Base-by-base conservation (phyloP, 108 stramenopile species). In the Mediolabrus comicus region DNA sequence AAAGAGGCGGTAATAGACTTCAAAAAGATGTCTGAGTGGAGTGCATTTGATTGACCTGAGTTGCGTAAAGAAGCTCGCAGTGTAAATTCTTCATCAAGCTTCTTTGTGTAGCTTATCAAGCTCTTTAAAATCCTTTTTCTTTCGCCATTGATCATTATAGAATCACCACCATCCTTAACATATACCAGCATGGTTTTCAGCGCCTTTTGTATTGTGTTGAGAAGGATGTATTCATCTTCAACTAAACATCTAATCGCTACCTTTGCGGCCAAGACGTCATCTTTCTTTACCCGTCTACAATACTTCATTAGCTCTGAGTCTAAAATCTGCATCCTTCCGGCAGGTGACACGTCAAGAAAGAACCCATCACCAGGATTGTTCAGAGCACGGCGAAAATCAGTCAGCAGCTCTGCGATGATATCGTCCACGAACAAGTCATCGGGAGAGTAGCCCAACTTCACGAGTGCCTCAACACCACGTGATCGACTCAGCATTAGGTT, bases 191-290 rank as follows among this genome's bases (percentile, higher is more conserved):
- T 76, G 39, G 28, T 62, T 25, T 55, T 83, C 77, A 24, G 0
- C 1, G 66, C 66, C n/a, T 67, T 56, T 17, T 58, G 13, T 1
- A 28, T 4, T 17, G 66, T 16, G 12, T 5, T 9, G 0, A n/a
- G 19, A 35, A 80, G 26, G 8, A 88, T 17, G 54, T 59, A 89
- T 36, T 89, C 88, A 54, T 89, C 88, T 58, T 89, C 85, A 4
- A 83, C 38, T 17, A 89, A 33, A 85, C 86, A 86, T 34, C 88
- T 49, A 41, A 86, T 84, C 6, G 76, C 78, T 2, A 84, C 49
- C n/a, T 46, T 53, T 7, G 82, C 68, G 14, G 85, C 83, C 32
- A 86, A 56, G 9, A 46, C 31, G 3, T 84, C 56, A 14, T 69
- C 73, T 12, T 62, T 46, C 14, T 25, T 59, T 0, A 69, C 34